phyloP scores from a whole-genome alignment of 345 rosid genomes.

The Iberis pinnata region DNA sequence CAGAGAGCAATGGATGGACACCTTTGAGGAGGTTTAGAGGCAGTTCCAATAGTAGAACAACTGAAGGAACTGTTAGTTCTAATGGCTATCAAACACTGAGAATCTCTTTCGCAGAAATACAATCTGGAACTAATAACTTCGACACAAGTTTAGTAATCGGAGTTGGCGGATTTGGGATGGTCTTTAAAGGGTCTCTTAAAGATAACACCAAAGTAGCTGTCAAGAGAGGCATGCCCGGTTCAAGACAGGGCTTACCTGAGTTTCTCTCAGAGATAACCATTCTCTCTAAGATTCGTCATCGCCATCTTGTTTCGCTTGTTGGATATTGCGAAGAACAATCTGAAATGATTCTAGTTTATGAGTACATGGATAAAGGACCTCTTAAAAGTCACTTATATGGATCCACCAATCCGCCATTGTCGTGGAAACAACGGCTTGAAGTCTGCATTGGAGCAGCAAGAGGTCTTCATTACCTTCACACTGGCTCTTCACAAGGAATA shows the following conservation, averaged over 20 bases:
- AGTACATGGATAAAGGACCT: constrained; percentile 93
- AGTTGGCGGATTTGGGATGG: constrained; percentile 94
- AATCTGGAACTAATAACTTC: constrained; percentile 68
- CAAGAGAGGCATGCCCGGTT: constrained; percentile 83
- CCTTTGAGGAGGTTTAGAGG: constrained; percentile 67
- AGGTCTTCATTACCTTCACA: constrained; percentile 92
- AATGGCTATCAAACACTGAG: constrained; percentile 57
- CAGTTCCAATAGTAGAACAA: constrained; percentile 59
- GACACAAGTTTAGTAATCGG: constrained; percentile 63
- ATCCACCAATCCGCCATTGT: constrained; percentile 42
- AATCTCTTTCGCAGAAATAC: constrained; percentile 71
- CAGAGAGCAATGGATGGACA: constrained; percentile 77
- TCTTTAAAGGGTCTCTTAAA: constrained; percentile 68
- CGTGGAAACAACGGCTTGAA: constrained; percentile 93
- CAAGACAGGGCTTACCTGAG: constrained; percentile 94
- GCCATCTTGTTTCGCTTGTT: constrained; percentile 86
- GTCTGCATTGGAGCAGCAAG: constrained; percentile 91
- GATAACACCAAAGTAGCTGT: constrained; percentile 80
- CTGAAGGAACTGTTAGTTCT: constrained; percentile 56
- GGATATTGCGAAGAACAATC: constrained; percentile 94
- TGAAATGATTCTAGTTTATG: constrained; percentile 88
- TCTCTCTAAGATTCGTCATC: constrained; percentile 79
- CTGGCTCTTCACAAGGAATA: constrained; percentile 89
- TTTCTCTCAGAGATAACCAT: constrained; percentile 81
- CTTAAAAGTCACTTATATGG: constrained; percentile 79